Conservation (phyloP, 805 yeast species). For the Wickerhamomyces hampshirensis region DNA sequence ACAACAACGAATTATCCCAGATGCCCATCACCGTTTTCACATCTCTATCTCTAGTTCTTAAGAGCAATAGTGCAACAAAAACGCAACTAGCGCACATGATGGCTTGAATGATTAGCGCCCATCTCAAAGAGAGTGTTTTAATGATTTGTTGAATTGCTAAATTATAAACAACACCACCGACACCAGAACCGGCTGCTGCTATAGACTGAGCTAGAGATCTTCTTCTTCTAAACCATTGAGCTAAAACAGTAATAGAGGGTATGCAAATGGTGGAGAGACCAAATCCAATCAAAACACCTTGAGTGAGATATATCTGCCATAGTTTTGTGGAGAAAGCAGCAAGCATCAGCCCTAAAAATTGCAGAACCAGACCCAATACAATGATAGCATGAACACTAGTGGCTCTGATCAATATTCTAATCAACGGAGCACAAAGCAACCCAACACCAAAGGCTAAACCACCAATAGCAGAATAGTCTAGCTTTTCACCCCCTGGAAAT, state of each 20-base stretch:
- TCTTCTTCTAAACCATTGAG: constrained; percentile 66
- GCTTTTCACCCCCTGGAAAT: constrained; percentile 48
- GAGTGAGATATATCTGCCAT: constrained; percentile 67
- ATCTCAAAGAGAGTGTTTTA: constrained; percentile 24
- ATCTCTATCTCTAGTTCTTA: constrained; percentile 34
- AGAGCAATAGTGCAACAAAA: constrained; percentile 28
- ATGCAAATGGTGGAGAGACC: constrained; percentile 48
- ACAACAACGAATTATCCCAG: constrained; percentile 38
- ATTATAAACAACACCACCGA: constrained; percentile 40
- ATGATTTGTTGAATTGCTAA: constrained; percentile 32
- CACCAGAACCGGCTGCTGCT: constrained; percentile 36
- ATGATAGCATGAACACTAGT: constrained; percentile 41
- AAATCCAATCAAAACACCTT: constrained; percentile 58
- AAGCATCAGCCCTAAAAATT: constrained; percentile 51
- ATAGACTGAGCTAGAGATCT: constrained; percentile 45
- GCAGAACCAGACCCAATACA: constrained; percentile 43
- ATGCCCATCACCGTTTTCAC: constrained; percentile 32
- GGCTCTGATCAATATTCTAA: constrained; percentile 14
- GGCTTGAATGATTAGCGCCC: constrained; percentile 34
- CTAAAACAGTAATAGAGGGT: constrained; percentile 55
- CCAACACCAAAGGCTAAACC: constrained; percentile 60
- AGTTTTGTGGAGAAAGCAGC: constrained; percentile 54
- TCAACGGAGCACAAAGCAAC: constrained; percentile 54
- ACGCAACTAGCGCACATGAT: constrained; percentile 33
- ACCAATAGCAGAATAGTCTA: constrained; percentile 64